Percentiles rank a stretch among this genome's conserved stretches.
phyloP scores from a whole-genome alignment of 371 early-diverging fungal genomes.

The Mucor plumbeus region DNA sequence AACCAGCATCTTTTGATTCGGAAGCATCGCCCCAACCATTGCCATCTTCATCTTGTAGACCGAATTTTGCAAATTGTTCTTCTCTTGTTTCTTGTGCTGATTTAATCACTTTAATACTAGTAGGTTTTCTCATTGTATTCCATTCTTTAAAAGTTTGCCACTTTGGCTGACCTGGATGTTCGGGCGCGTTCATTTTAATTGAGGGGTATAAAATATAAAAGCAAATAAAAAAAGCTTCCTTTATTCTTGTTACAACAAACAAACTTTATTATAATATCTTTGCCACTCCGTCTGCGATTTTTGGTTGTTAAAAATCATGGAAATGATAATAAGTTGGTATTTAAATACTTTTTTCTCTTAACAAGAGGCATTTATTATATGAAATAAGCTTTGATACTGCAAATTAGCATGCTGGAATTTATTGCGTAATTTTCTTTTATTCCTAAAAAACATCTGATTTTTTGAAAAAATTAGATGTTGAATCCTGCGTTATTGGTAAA shows the following conservation, averaged over 20 bases:
- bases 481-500: too few species aligned
- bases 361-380: too few species aligned
- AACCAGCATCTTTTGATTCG: constrained; percentile 25
- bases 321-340: background rate
- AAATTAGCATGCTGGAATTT: too few species aligned
- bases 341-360: too few species aligned
- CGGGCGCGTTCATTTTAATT: constrained; percentile 10
- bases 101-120: constrained; percentile 8
- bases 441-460: too few species aligned
- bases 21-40: constrained; percentile 29
- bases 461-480: too few species aligned
- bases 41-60: constrained; percentile 16
- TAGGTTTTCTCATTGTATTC: constrained; percentile 21
- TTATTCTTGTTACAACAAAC: background rate
- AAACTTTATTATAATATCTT: background rate
- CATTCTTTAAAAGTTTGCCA: constrained; percentile 32
- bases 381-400: too few species aligned
- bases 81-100: constrained; percentile 14
- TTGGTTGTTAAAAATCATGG: background rate
- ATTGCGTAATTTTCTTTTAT: too few species aligned
- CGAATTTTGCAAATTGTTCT: constrained; percentile 23
- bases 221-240: background rate
- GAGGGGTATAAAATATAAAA: background rate
- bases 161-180: constrained; percentile 32
- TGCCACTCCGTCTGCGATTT: background rate